Conservation (phyloP, 1,139 yeast species). For the Geotrichum carabidarum region DNA sequence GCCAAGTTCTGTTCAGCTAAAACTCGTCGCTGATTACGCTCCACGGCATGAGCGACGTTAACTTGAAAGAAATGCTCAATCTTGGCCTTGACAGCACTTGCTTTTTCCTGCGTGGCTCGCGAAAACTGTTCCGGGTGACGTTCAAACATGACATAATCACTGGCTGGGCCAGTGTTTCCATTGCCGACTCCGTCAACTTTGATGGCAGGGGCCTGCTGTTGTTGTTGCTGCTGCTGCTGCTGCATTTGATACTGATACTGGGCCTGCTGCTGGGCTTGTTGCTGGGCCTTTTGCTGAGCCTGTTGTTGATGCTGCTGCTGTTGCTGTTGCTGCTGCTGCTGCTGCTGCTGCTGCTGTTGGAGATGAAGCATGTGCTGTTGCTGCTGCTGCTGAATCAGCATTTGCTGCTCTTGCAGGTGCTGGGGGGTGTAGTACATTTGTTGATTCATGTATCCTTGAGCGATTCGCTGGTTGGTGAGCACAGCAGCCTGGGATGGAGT, state of each 20-base stretch:
- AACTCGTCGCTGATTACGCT: constrained; percentile 61
- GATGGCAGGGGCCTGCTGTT: constrained; percentile 17
- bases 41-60: constrained; percentile 69
- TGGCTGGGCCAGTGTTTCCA: constrained; percentile 8
- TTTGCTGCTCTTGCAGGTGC: constrained; percentile 23
- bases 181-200: constrained; percentile 16
- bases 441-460: constrained; percentile 21
- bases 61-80: constrained; percentile 63
- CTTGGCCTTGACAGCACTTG: constrained; percentile 58
- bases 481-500: constrained; percentile 29
- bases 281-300: constrained; percentile 19
- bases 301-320: constrained; percentile 22
- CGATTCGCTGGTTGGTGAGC: constrained; percentile 25
- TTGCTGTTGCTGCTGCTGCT: constrained; percentile 22
- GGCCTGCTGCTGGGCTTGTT: constrained; percentile 22
- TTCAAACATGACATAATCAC: constrained; percentile 63
- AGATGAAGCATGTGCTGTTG: constrained; percentile 19
- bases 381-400: constrained; percentile 21
- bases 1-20: constrained; percentile 56
- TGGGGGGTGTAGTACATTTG: constrained; percentile 21
- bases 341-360: constrained; percentile 21
- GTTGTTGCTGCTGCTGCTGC: constrained; percentile 17
- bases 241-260: constrained; percentile 14
- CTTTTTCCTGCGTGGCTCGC: constrained; percentile 54
- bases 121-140: constrained; percentile 74